phyloP scores from a whole-genome alignment of 2,329 filamentous ascomycete species.

The Hypoxylon rubiginosum region DNA sequence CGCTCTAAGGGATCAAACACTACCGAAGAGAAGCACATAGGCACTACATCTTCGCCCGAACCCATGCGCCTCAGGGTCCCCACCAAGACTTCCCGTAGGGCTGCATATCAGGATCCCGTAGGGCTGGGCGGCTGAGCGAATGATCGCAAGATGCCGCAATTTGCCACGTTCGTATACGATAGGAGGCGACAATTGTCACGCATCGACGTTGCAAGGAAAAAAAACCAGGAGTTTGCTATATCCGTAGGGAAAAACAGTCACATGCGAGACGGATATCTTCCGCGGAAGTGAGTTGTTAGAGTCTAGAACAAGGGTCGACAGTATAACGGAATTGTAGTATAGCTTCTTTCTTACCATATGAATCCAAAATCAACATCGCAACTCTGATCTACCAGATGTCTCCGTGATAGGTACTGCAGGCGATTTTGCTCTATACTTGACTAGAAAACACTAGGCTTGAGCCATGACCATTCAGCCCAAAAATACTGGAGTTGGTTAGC shows the following conservation, averaged over 20 bases:
- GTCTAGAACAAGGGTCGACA: neutral
- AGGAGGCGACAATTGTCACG: neutral
- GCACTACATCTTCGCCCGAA: neutral
- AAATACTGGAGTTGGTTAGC: neutral
- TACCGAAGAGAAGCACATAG: neutral
- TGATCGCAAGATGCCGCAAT: constrained; percentile 11
- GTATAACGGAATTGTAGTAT: neutral
- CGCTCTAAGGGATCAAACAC: constrained; percentile 21
- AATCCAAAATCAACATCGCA: neutral
- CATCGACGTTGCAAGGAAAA: neutral
- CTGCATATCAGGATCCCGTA: constrained; percentile 6
- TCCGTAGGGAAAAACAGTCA: neutral
- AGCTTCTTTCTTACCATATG: neutral
- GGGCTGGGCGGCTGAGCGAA: constrained; percentile 20
- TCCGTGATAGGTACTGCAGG: neutral
- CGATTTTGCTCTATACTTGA: neutral
- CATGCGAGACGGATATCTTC: neutral
- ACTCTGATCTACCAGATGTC: neutral
- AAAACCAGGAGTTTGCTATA: neutral
- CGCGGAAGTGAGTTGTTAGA: neutral
- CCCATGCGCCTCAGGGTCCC: neutral
- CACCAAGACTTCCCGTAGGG: neutral
- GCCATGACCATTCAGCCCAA: neutral
- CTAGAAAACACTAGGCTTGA: neutral
- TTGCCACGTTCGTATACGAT: constrained; percentile 3